Evolutionary conservation across 164 flowering plant genomes (phyloP).

Genomic region (Taxillus chinensis): DNA sequence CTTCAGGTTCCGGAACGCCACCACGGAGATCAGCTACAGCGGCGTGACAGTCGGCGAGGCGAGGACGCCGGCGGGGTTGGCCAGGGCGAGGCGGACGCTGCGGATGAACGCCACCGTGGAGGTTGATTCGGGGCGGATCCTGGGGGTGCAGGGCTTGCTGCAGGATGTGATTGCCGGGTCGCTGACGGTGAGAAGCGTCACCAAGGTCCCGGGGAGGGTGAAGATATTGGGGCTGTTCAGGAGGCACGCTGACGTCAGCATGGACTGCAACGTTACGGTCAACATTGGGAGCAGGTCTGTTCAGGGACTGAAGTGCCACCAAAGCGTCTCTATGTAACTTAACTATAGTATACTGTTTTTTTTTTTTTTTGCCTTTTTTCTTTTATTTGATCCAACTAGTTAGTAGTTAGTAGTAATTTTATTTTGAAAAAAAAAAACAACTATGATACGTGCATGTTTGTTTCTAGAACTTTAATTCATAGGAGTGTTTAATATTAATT

Average conservation of each 20-base stretch:
- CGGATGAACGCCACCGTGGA: conserved; percentile 22
- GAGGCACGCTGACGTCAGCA: conserved; percentile 10
- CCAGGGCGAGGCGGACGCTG: conserved; percentile 28
- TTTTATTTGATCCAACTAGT: no score
- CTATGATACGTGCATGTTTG: no score
- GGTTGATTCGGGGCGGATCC: background rate
- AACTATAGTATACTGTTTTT: background rate
- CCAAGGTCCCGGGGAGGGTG: conserved; percentile 15
- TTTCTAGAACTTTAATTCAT: no score
- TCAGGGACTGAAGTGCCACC: conserved; percentile 11
- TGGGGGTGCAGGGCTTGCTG: background rate
- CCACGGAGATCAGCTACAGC: background rate
- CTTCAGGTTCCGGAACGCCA: conserved; percentile 19
- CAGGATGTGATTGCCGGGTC: background rate
- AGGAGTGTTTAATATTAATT: no score
- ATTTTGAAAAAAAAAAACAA: no score
- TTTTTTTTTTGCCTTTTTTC: no score
- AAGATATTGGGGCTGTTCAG: conserved; percentile 7
- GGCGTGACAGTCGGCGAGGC: conserved; percentile 26
- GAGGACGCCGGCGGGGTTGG: conserved; percentile 22
- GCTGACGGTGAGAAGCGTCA: conserved; percentile 4
- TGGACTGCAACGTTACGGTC: conserved; percentile 12
- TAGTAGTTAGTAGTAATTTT: no score
- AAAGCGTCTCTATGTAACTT: conserved; percentile 6
- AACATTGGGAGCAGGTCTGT: conserved; percentile 1